Evolutionary conservation across 2,329 filamentous ascomycete species (phyloP).

Genomic region (Arthrinium phaeospermum): DNA sequence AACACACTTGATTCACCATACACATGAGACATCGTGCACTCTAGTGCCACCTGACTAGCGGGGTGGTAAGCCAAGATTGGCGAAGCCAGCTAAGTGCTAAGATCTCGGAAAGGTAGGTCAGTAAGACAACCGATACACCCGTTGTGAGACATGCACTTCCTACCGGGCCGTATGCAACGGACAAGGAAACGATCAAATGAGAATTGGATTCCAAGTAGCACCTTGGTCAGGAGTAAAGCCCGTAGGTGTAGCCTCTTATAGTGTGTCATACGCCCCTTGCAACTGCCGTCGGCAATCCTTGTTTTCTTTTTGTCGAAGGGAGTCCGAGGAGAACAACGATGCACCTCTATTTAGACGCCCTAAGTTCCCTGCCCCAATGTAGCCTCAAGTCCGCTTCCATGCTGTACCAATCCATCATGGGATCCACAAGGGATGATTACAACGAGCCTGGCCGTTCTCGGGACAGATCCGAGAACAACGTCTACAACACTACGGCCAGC

Average conservation of each 20-base stretch:
- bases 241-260: background rate
- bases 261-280: background rate
- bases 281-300: too few relatives aligned
- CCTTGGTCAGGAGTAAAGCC: background rate
- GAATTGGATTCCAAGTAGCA: background rate
- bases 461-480: slow-evolving; percentile 18
- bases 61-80: too few relatives aligned
- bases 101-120: too few relatives aligned
- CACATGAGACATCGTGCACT: background rate
- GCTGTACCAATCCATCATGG: background rate
- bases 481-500: slow-evolving; percentile 21
- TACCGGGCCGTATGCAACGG: background rate
- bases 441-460: background rate
- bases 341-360: background rate
- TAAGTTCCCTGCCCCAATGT: background rate
- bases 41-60: background rate
- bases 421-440: background rate
- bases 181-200: background rate
- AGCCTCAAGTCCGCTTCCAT: background rate
- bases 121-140: background rate
- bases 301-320: too few relatives aligned
- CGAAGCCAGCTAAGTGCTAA: background rate
- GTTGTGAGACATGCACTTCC: background rate
- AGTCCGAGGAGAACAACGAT: background rate
- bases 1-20: background rate